phyloP scores from a whole-genome alignment of 306 rosid genomes.

The Amphicarpaea edgeworthii region DNA sequence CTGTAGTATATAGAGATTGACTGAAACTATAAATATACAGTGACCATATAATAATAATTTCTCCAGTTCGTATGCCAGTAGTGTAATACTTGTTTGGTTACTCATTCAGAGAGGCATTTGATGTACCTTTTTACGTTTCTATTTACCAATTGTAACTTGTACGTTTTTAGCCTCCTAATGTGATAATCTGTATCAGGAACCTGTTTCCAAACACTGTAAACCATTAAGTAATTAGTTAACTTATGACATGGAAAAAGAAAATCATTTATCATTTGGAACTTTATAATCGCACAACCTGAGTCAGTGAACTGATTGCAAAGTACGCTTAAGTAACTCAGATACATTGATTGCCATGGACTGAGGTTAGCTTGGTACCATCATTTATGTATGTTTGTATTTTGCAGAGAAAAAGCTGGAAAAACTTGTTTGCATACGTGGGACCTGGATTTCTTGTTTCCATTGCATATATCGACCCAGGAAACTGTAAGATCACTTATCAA shows the following conservation, averaged over 20 bases:
- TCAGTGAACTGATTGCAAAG: slow-evolving; percentile 1
- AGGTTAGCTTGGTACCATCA: not conserved
- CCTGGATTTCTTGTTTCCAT: slow-evolving; percentile 95
- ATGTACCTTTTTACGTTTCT: not conserved
- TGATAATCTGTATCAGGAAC: not conserved
- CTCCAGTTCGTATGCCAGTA: not conserved
- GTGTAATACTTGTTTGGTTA: not conserved
- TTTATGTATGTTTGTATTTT: slow-evolving; percentile 39
- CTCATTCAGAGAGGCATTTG: not conserved
- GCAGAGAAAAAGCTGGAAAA: slow-evolving; percentile 88
- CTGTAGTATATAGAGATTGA: not conserved
- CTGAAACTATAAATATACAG: not conserved
- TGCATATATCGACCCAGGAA: slow-evolving; percentile 95
- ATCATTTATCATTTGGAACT: slow-evolving; percentile 4
- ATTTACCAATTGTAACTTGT: not conserved
- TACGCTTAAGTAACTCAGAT: not conserved
- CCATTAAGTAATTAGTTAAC: not conserved
- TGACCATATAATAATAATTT: not conserved
- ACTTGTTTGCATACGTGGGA: slow-evolving; percentile 83
- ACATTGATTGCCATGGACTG: not conserved
- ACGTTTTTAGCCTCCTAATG: not conserved
- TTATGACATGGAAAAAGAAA: not conserved
- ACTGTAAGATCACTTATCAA: slow-evolving; percentile 65
- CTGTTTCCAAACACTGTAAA: not conserved
- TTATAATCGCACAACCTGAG: not conserved